Conservation (phyloP, 805 yeast species). For the Candida loeiensis region DNA sequence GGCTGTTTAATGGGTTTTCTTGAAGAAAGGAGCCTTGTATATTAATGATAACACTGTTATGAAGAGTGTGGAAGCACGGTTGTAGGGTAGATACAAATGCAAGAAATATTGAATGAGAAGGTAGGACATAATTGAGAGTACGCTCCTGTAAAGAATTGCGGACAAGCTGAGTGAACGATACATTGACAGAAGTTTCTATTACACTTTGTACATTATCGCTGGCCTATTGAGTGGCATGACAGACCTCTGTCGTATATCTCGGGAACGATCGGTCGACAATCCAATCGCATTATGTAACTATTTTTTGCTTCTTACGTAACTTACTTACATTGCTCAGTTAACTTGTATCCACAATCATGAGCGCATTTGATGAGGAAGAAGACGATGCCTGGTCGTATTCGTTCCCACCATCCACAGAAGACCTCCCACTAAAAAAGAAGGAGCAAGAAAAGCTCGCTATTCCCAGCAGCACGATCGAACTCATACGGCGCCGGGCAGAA, state of each 20-base stretch:
- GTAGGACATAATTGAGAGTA: too few relatives aligned
- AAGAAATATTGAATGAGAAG: too few relatives aligned
- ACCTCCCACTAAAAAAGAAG: conserved; percentile 17
- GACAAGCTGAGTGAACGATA: too few relatives aligned
- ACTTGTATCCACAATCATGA: not conserved
- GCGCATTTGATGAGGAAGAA: conserved; percentile 23
- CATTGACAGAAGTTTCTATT: too few relatives aligned
- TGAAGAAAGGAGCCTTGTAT: conserved; percentile 5
- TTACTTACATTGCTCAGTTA: not conserved
- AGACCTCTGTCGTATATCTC: too few relatives aligned
- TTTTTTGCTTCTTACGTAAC: not conserved
- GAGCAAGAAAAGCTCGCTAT: not conserved
- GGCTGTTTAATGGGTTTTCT: conserved; percentile 59
- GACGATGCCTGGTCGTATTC: conserved; percentile 43
- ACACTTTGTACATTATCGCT: too few relatives aligned
- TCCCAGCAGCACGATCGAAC: conserved; percentile 5
- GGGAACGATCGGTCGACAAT: too few relatives aligned
- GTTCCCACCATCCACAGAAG: conserved; percentile 35
- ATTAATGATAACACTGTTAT: conserved; percentile 7
- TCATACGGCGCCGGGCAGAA: conserved; percentile 3
- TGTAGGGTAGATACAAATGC: too few relatives aligned
- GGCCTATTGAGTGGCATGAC: too few relatives aligned
- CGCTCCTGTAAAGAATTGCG: too few relatives aligned
- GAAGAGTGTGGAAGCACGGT: not conserved
- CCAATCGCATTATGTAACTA: not conserved